Evolutionary conservation across 768 basidiomycete genomes (phyloP), one percentile per base, ranked within the genome.

Genomic region (Sarcodon aspratus): DNA sequence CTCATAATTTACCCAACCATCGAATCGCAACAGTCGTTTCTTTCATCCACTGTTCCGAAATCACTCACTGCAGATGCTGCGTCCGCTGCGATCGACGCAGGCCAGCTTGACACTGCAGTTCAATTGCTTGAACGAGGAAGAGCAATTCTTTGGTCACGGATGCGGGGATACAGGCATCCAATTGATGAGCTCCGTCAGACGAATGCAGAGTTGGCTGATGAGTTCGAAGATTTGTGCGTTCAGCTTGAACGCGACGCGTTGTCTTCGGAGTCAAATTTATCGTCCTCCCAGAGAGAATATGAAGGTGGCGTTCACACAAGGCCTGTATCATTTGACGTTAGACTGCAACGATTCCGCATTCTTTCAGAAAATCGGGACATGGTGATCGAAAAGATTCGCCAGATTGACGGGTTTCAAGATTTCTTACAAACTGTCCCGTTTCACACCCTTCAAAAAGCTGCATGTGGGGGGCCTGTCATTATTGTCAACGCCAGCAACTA

Each of bases 381-480:
- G 9, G 10, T 52, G 17, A 34, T 56, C 6, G 55, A 59, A 13
- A 55, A 65, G 40, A 66, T 67, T 8, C 55, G 65, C 27, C 57
- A 52, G 36, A 27, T 64, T 9, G 56, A 60, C 0, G 66, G 61
- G 0, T 68, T 70, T 53, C 57, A 55, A 31, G 48, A 44, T n/a
- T 71, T 70, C 48, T 56, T 69, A 44, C 48, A 47, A 27, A 45
- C 58, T 0, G 42, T 46, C 3, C 36, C 53, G 3, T 66, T 62
- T 33, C 21, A 52, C 2, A 53, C 61, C 12, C 56, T 71, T 9
- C 57, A 50, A 2, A 49, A 52, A 46, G 65, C 57, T 2, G 58
- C 64, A 2, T 45, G 21, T 1, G 56, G 60, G 3, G 69, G 70
- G 1, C 69, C 70, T 1, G 60, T 71, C 33, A 40, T 71, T 17